Evolutionary conservation across 1,284 basidiomycete species (phyloP).

Genomic region (Heterobasidion annosum): DNA sequence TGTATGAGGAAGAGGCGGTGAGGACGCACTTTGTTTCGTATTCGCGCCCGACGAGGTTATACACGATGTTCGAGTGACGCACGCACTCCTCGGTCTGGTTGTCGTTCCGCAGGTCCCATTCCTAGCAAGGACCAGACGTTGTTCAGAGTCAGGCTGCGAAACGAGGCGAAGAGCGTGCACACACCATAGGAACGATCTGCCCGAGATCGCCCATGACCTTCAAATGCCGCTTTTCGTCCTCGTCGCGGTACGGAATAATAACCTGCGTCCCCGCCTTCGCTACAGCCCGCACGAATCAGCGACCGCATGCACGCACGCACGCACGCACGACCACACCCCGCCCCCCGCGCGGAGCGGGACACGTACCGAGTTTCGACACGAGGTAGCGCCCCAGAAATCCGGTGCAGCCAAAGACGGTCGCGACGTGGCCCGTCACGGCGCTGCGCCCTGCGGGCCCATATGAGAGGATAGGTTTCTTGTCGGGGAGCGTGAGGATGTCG

Average conservation of each 20-base stretch:
- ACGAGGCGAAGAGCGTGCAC: conserved; percentile 14
- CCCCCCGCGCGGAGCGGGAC: not conserved
- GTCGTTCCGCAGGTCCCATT: conserved; percentile 89
- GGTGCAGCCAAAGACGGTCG: conserved; percentile 95
- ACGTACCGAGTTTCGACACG: conserved; percentile 81
- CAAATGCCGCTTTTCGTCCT: conserved; percentile 88
- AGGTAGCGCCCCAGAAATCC: conserved; percentile 95
- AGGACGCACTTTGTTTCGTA: conserved; percentile 61
- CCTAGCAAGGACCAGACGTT: conserved; percentile 35
- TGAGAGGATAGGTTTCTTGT: conserved; percentile 59
- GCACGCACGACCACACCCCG: not conserved
- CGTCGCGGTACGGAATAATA: conserved; percentile 92
- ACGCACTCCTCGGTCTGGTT: conserved; percentile 91
- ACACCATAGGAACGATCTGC: conserved; percentile 90
- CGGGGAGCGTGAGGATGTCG: conserved; percentile 56
- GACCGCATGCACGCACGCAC: no score
- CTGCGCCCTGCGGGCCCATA: conserved; percentile 81
- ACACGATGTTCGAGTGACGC: conserved; percentile 95
- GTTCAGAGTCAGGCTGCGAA: not conserved
- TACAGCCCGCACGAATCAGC: conserved; percentile 16
- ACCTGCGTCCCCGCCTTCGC: conserved; percentile 93
- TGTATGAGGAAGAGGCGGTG: not conserved
- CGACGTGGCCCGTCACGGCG: conserved; percentile 81
- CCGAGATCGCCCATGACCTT: conserved; percentile 95
- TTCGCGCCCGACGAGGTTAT: conserved; percentile 86